These are phyloP conservation scores for Amaranthus cruentus DNA, from an alignment of 148 eudicot species.

Conservation along the genomic window DNA sequence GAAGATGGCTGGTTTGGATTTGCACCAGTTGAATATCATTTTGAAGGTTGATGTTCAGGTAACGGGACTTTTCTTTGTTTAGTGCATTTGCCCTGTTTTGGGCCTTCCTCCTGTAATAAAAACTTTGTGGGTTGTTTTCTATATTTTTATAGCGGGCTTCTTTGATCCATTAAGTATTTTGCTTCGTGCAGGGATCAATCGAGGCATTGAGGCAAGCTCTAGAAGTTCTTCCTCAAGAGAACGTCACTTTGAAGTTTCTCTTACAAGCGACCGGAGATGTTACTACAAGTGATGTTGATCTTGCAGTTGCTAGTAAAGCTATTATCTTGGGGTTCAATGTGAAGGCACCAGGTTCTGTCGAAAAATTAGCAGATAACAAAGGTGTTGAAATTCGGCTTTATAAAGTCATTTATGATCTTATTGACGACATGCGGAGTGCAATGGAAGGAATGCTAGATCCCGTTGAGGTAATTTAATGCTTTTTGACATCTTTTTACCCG, in stretches of 20 bases:
- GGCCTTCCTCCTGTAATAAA: neutral
- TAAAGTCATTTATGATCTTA: conserved; percentile 84
- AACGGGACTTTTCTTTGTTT: conserved; percentile 12
- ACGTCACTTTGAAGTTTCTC: conserved; percentile 75
- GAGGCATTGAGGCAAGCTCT: conserved; percentile 92
- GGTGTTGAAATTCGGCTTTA: conserved; percentile 78
- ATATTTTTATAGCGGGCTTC: neutral
- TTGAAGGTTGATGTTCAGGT: conserved; percentile 94
- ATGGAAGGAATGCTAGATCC: conserved; percentile 95
- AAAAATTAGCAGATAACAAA: conserved; percentile 72
- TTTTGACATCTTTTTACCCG: neutral
- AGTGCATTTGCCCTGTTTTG: neutral
- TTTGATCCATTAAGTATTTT: neutral
- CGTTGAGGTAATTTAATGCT: conserved; percentile 63
- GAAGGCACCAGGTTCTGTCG: conserved; percentile 71
- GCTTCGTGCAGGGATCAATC: conserved; percentile 62
- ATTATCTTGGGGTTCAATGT: conserved; percentile 88
- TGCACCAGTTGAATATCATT: conserved; percentile 85
- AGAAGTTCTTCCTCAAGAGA: conserved; percentile 85
- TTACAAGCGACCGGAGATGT: conserved; percentile 92
- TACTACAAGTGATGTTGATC: conserved; percentile 87
- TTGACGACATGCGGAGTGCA: conserved; percentile 89
- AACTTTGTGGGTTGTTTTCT: conserved; percentile 2
- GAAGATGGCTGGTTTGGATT: conserved; percentile 64
- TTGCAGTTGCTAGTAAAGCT: conserved; percentile 82